Conservation (phyloP, 2,329 filamentous ascomycete genomes). For the Onygenales sp. region DNA sequence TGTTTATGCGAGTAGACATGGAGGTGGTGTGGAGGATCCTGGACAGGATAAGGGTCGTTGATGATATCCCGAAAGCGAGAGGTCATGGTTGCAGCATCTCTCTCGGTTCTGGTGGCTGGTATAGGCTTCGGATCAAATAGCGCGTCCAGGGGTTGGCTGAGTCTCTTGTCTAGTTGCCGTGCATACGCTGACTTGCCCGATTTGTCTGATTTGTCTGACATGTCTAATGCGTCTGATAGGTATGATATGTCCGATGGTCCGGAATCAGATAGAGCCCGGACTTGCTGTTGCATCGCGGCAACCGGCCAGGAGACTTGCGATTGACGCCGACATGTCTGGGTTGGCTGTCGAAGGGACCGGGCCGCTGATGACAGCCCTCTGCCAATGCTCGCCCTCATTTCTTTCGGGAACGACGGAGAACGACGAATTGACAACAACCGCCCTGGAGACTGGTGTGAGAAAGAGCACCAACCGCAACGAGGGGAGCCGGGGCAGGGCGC, state of each 20-base stretch:
- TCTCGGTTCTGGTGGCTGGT: background rate
- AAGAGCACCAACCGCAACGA: too few relatives aligned
- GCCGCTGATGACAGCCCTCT: background rate
- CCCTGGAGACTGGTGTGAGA: background rate
- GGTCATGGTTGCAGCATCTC: slow-evolving; percentile 5
- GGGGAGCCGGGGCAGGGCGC: too few relatives aligned
- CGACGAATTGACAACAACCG: background rate
- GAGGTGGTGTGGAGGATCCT: slow-evolving; percentile 50
- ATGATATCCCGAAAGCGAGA: slow-evolving; percentile 19
- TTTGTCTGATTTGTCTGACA: too few relatives aligned
- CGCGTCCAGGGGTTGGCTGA: too few relatives aligned
- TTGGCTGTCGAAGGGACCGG: background rate
- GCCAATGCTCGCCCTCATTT: background rate
- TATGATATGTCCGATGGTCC: background rate
- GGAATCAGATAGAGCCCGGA: background rate
- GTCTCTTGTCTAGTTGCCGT: too few relatives aligned
- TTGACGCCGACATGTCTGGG: background rate
- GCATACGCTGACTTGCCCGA: too few relatives aligned
- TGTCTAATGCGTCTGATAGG: background rate
- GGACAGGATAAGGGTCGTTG: slow-evolving; percentile 9
- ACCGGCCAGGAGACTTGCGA: background rate
- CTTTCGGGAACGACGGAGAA: background rate
- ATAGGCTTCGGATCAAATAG: too few relatives aligned
- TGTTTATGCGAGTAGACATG: slow-evolving; percentile 83
- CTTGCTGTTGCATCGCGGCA: background rate